These are phyloP conservation scores for Clavariopsis aquatica DNA, from an alignment of 495 filamentous ascomycete genomes.

Conservation along the genomic window DNA sequence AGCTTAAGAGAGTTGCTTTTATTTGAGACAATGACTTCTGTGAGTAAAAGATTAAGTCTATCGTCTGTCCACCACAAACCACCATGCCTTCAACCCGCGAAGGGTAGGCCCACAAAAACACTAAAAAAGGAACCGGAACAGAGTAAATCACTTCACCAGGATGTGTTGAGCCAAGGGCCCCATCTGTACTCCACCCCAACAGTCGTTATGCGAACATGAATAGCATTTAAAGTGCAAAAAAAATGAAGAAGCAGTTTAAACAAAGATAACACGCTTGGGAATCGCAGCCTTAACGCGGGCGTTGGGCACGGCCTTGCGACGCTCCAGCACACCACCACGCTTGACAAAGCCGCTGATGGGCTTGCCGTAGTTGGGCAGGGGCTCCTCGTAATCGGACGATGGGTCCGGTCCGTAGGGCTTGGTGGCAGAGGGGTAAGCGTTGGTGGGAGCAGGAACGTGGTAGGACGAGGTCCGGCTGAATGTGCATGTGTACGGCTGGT, in stretches of 20 bases:
- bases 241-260: conserved; percentile 10
- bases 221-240: not conserved
- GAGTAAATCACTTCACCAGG: no score
- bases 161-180: no score
- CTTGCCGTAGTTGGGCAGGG: conserved; percentile 22
- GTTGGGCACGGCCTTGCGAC: conserved; percentile 13
- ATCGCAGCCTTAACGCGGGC: not conserved
- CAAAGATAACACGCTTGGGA: conserved; percentile 30
- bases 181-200: not conserved
- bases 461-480: conserved; percentile 8
- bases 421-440: conserved; percentile 12
- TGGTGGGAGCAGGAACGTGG: not conserved
- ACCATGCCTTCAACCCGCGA: not conserved
- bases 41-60: not conserved
- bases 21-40: not conserved
- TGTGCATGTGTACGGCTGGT: conserved; percentile 27
- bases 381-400: conserved; percentile 23
- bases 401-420: conserved; percentile 18
- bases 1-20: not conserved
- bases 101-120: conserved; percentile 2
- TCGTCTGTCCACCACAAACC: not conserved
- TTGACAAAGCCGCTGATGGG: conserved; percentile 18
- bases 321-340: conserved; percentile 28
- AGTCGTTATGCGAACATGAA: not conserved
- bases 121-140: not conserved